Percentiles rank a stretch among this genome's conserved stretches.
These are phyloP conservation scores for Leonotis leonurus DNA, from an alignment of 257 asterid genomes.

Conservation along the genomic window DNA sequence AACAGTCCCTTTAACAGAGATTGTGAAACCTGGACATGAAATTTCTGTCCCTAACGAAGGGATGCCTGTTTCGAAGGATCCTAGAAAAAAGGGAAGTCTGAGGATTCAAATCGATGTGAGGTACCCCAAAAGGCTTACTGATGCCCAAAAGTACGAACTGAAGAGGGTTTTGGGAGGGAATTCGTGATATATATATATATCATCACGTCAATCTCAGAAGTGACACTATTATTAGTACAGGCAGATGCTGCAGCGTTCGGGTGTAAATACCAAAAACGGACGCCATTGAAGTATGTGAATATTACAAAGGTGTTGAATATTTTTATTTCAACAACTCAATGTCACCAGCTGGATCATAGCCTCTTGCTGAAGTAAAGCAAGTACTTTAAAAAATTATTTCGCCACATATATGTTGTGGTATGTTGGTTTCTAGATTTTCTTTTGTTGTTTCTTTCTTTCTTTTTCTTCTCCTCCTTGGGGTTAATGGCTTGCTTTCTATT, in stretches of 20 bases:
- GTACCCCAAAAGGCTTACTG: constrained; percentile 70
- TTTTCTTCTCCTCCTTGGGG: too few relatives aligned
- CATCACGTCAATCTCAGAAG: too few relatives aligned
- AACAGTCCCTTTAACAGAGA: constrained; percentile 55
- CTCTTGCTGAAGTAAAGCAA: not conserved
- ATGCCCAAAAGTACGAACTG: constrained; percentile 65
- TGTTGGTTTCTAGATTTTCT: too few relatives aligned
- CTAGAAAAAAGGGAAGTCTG: constrained; percentile 67
- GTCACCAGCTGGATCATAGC: not conserved
- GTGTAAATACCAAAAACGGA: constrained; percentile 42
- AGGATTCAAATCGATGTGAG: constrained; percentile 72
- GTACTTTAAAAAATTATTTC: too few relatives aligned
- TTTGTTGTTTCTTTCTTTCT: not conserved
- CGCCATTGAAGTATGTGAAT: constrained; percentile 22
- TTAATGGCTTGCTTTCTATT: too few relatives aligned
- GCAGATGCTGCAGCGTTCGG: constrained; percentile 31
- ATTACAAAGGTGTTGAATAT: not conserved
- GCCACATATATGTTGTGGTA: too few relatives aligned
- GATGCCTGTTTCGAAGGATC: constrained; percentile 86
- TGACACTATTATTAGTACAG: constrained; percentile 20
- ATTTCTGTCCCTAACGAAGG: constrained; percentile 72
- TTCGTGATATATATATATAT: constrained; percentile 15
- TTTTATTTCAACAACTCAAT: not conserved
- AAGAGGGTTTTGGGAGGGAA: constrained; percentile 71
- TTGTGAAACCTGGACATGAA: constrained; percentile 80